phyloP scores from a whole-genome alignment of 2,329 filamentous ascomycete genomes.

The Fusarium haematococcum region DNA sequence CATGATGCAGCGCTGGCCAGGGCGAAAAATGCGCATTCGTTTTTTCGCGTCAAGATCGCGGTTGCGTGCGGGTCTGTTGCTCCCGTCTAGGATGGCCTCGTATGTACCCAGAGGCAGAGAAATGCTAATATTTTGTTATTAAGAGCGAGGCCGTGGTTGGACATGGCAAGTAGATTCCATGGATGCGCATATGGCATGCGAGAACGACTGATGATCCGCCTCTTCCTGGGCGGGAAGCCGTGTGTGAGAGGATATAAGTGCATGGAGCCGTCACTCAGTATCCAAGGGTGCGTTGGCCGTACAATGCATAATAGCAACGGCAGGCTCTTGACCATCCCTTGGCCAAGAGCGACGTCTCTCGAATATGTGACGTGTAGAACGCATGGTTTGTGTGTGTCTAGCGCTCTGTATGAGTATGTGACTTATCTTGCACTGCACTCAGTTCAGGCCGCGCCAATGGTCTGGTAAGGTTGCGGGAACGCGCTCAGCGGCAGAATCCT shows the following conservation, averaged over 20 bases:
- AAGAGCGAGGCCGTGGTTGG: not conserved
- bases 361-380: not conserved
- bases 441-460: not conserved
- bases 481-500: constrained; percentile 49
- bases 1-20: not conserved
- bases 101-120: not conserved
- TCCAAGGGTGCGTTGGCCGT: not conserved
- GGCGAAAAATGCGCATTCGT: not conserved
- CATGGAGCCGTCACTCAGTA: not conserved
- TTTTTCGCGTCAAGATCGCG: constrained; percentile 7
- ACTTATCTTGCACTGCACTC: not conserved
- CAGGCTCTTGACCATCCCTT: not conserved
- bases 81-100: constrained; percentile 7
- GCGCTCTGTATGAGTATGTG: not conserved
- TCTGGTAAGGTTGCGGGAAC: constrained; percentile 32
- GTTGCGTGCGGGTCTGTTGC: constrained; percentile 23
- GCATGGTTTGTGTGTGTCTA: not conserved
- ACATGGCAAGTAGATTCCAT: constrained; percentile 7
- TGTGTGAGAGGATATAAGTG: not conserved
- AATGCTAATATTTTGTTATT: not conserved
- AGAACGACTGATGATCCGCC: constrained; percentile 9
- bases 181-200: not conserved
- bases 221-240: constrained; percentile 5
- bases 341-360: not conserved
- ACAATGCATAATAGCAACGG: not conserved